Evolutionary conservation across 306 rosid species (phyloP), one percentile per base, ranked within the genome.

Genomic region (Dryas alaskensis): DNA sequence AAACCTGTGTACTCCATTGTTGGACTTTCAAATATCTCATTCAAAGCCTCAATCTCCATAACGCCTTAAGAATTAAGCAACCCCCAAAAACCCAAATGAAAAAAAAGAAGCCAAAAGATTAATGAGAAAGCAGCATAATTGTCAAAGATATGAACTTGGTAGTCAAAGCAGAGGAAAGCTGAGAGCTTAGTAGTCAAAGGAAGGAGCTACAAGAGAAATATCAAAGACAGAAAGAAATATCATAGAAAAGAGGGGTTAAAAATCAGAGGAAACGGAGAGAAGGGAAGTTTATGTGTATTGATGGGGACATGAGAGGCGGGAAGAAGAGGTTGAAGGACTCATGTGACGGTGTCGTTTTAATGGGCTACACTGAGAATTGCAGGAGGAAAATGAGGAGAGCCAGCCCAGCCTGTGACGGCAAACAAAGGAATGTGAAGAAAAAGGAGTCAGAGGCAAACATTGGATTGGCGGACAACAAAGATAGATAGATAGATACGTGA

Each of bases 1-100:
- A 57, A 55, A 27, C 58, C 42, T 7, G 73, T n/a, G 73, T 31
- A n/a, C 62, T 70, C 65, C 40, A 57, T 57, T 19, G 47, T 70
- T 5, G 39, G 5, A n/a, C 3, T 55, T 49, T 82, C 81, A 70
- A 80, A 73, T 6, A 88, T n/a, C 43, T 70, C 79, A n/a, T 47
- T 19, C 17, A 82, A 60, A 68, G 71, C 48, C 37, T 61, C 76
- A 49, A 79, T 59, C 60, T 45, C 78, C 76, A 81, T 74, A 57
- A 31, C 48, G 3, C 25, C 46, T 49, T 53, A 47, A 39, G 52
- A 25, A 40, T 40, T 27, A 65, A 64, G 63, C 69, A 63, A 69
- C 43, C 55, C 42, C 0, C 12, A 65, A 51, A 62, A 63, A 76
- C 39, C 67, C 55, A 65, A 27, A 31, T 31, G 70, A 44, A 19